Evolutionary conservation across 148 eudicot species (phyloP).

Genomic region (Rhododendron simsii): DNA sequence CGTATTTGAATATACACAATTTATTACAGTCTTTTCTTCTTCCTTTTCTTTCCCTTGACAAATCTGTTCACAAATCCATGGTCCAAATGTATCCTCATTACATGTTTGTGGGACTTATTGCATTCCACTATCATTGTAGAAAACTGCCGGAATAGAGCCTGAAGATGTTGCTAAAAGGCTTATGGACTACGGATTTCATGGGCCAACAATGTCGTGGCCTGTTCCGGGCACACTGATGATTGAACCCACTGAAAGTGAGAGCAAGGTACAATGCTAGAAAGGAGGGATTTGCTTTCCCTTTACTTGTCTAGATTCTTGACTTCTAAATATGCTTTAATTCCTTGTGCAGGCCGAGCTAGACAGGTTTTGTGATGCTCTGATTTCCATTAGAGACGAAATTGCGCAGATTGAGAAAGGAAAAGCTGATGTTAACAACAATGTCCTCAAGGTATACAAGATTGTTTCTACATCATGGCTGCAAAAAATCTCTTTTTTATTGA

Average conservation of each 20-base stretch:
- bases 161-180: slow-evolving; percentile 98
- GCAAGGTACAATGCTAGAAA: slow-evolving; percentile 53
- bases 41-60: background rate
- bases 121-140: slow-evolving; percentile 33
- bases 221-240: slow-evolving; percentile 99
- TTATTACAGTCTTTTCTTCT: background rate
- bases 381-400: slow-evolving; percentile 92
- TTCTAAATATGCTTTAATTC: slow-evolving; percentile 7
- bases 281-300: background rate
- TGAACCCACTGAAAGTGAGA: slow-evolving; percentile 99
- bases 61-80: background rate
- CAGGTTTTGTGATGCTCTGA: slow-evolving; percentile 89
- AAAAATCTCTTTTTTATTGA: background rate
- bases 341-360: slow-evolving; percentile 78
- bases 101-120: slow-evolving; percentile 12
- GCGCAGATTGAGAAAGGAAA: slow-evolving; percentile 86
- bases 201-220: slow-evolving; percentile 99
- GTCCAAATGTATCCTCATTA: background rate
- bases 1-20: background rate
- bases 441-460: slow-evolving; percentile 64
- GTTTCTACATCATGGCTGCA: background rate
- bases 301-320: slow-evolving; percentile 1
- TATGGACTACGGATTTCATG: slow-evolving; percentile 96
- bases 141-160: slow-evolving; percentile 91
- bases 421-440: slow-evolving; percentile 78